A percentile compares a stretch with the other conserved stretches of the same genome.
Evolutionary conservation across 2,329 filamentous ascomycete genomes (phyloP).

Genomic region (Trichoderma sp.): DNA sequence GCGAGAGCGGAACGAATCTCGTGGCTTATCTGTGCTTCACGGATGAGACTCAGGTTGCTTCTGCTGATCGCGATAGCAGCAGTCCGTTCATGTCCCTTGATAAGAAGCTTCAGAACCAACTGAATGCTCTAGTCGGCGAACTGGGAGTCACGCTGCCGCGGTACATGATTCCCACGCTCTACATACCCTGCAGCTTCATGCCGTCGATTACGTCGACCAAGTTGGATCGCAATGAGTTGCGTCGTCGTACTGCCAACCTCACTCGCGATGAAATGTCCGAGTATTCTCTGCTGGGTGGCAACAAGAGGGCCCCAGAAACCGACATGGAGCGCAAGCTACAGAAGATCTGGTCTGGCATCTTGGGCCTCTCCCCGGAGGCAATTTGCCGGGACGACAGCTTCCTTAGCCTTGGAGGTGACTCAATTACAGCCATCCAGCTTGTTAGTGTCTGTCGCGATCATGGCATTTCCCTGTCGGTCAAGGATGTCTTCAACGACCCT

Average conservation of each 20-base stretch:
- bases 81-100: conserved; percentile 27
- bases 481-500: conserved; percentile 31
- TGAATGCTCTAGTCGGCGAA: conserved; percentile 7
- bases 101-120: conserved; percentile 21
- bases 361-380: background rate
- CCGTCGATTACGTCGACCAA: conserved; percentile 19
- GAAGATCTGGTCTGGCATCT: conserved; percentile 17
- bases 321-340: conserved; percentile 23
- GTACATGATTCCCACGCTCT: conserved; percentile 22
- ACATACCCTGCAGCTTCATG: conserved; percentile 20
- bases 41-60: background rate
- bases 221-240: conserved; percentile 11
- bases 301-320: conserved; percentile 22
- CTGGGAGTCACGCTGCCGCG: background rate
- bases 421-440: conserved; percentile 34
- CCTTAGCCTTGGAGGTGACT: conserved; percentile 37
- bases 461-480: conserved; percentile 28
- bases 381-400: conserved; percentile 40
- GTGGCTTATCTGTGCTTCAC: conserved; percentile 23
- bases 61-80: background rate
- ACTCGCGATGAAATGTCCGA: background rate
- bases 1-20: background rate
- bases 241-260: background rate
- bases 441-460: conserved; percentile 23
- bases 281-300: background rate